phyloP scores from a whole-genome alignment of 371 early-diverging fungal species.

The Apophysomyces ossiformis region DNA sequence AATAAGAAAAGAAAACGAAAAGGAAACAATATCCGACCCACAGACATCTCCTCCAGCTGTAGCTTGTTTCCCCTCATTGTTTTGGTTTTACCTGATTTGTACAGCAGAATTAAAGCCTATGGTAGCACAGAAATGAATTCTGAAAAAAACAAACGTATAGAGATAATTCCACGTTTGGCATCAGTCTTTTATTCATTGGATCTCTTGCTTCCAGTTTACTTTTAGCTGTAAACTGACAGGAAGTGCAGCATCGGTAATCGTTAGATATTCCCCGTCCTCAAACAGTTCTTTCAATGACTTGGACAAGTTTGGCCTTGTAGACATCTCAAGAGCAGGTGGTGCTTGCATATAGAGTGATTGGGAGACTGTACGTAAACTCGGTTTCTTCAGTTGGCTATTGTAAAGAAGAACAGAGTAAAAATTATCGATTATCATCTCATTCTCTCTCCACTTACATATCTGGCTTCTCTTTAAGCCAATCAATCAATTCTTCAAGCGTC shows the following conservation, averaged over 20 bases:
- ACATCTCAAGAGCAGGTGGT: constrained; percentile 71
- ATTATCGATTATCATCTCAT: background rate
- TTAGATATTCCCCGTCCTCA: constrained; percentile 65
- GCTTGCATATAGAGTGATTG: constrained; percentile 83
- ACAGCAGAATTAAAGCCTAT: no score
- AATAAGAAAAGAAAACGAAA: constrained; percentile 14
- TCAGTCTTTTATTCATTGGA: background rate
- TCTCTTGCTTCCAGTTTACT: constrained; percentile 26
- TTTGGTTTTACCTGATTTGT: no score
- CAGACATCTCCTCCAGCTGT: background rate
- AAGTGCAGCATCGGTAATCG: constrained; percentile 77
- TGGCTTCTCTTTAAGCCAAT: constrained; percentile 72
- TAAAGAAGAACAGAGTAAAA: background rate
- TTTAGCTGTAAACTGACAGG: constrained; percentile 64
- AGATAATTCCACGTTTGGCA: no score
- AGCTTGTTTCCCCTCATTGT: background rate
- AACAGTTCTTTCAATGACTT: constrained; percentile 68
- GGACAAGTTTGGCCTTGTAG: constrained; percentile 73
- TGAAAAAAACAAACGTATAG: no score
- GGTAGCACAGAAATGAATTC: no score
- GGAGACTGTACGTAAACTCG: constrained; percentile 65
- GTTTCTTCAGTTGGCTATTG: constrained; percentile 77
- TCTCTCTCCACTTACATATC: constrained; percentile 59
- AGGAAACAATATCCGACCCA: background rate
- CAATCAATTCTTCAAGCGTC: constrained; percentile 74